These are phyloP conservation scores for Fusarium hainanense DNA, from an alignment of 2,329 filamentous ascomycete genomes.

Conservation along the genomic window DNA sequence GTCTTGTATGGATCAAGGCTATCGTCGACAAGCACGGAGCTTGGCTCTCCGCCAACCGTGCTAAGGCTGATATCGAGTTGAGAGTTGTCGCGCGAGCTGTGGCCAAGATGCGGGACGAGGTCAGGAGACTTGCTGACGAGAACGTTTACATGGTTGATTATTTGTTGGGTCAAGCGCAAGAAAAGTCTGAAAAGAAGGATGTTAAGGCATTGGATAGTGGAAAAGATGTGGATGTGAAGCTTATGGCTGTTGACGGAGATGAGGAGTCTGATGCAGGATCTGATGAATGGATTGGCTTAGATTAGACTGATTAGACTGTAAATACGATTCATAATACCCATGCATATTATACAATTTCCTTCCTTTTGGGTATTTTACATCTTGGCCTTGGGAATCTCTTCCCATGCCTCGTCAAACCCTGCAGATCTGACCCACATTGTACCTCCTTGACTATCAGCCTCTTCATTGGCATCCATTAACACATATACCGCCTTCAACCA, in stretches of 20 bases:
- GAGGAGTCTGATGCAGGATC: slow-evolving; percentile 52
- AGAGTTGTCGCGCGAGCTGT: slow-evolving; percentile 85
- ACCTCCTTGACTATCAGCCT: slow-evolving; percentile 48
- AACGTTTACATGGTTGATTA: slow-evolving; percentile 93
- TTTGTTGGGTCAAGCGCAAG: slow-evolving; percentile 66
- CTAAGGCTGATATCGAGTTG: slow-evolving; percentile 84
- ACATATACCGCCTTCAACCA: slow-evolving; percentile 72
- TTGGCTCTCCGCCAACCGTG: slow-evolving; percentile 83
- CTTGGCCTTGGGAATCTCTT: slow-evolving; percentile 50
- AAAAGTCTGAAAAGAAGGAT: slow-evolving; percentile 43
- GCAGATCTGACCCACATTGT: slow-evolving; percentile 69
- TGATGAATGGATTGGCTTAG: slow-evolving; percentile 62
- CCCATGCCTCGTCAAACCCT: slow-evolving; percentile 76
- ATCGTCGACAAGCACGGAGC: slow-evolving; percentile 84
- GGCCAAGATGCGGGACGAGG: slow-evolving; percentile 81
- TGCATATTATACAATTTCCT: slow-evolving; percentile 20
- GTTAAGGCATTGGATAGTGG: slow-evolving; percentile 35
- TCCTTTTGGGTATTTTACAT: slow-evolving; percentile 19
- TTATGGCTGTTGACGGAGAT: slow-evolving; percentile 49
- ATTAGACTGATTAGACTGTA: slow-evolving; percentile 57
- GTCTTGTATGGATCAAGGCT: slow-evolving; percentile 90
- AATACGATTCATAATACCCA: slow-evolving; percentile 45
- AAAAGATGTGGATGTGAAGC: slow-evolving; percentile 46
- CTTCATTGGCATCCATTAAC: slow-evolving; percentile 70
- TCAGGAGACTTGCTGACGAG: slow-evolving; percentile 84